phyloP scores from a whole-genome alignment of 768 basidiomycete species.

The Auricularia sp. region DNA sequence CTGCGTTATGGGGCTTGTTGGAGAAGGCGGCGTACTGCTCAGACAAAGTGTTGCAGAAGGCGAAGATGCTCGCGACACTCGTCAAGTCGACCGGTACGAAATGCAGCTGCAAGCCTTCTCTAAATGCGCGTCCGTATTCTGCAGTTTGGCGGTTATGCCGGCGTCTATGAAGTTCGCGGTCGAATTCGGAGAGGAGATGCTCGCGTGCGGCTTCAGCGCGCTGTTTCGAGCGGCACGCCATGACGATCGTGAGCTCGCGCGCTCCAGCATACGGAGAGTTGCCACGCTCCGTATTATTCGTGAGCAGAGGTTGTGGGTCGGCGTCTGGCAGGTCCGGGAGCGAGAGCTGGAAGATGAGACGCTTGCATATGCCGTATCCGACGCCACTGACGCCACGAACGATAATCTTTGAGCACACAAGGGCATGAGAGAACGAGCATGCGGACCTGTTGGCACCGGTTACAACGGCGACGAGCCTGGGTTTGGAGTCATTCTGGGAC shows the following conservation, averaged over 20 bases:
- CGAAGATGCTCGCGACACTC: slow-evolving; percentile 45
- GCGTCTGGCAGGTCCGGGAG: slow-evolving; percentile 41
- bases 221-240: slow-evolving; percentile 66
- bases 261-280: slow-evolving; percentile 8
- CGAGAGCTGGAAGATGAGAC: slow-evolving; percentile 63
- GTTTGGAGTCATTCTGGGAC: not conserved
- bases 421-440: not conserved
- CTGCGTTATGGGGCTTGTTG: no score
- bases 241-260: slow-evolving; percentile 48
- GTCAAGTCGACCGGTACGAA: slow-evolving; percentile 58
- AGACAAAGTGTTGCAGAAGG: not conserved
- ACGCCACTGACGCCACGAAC: slow-evolving; percentile 46
- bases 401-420: slow-evolving; percentile 1
- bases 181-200: slow-evolving; percentile 44
- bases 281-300: slow-evolving; percentile 10
- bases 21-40: not conserved
- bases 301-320: slow-evolving; percentile 21
- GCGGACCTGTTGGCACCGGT: slow-evolving; percentile 63
- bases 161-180: slow-evolving; percentile 36
- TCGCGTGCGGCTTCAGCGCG: slow-evolving; percentile 53
- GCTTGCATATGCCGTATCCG: slow-evolving; percentile 74
- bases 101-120: slow-evolving; percentile 48
- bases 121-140: slow-evolving; percentile 53
- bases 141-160: slow-evolving; percentile 22
- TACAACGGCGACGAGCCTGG: slow-evolving; percentile 46